Base-by-base conservation (phyloP, 2,329 filamentous ascomycete genomes). In the Cordyceps cateniannulata region DNA sequence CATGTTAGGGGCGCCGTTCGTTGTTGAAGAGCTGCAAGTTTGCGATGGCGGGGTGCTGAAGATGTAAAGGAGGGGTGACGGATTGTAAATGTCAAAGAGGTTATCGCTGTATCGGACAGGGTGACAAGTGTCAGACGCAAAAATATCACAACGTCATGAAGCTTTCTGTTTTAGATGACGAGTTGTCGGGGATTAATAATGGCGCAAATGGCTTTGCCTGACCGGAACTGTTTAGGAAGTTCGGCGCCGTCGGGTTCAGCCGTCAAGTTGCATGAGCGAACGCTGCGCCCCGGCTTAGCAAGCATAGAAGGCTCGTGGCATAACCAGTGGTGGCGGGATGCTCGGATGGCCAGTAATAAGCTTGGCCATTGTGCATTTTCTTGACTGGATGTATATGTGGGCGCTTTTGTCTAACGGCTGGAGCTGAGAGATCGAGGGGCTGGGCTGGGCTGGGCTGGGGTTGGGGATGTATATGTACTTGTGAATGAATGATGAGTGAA, bases 251-350 rank as follows among this genome's bases (percentile, higher is more conserved):
- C 44, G 32, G 56, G 45, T 52, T n/a, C 47, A 59, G 25, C 35
- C 48, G 56, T 52, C 48, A 44, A 25, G 38, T 44, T 18, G 56
- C 48, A 49, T 25, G 14, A 12, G 32, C 14, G 14, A 22, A 45
- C 22, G 45, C 45, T 45, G 40, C 25, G 24, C 10, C 25, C n/a
- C 3, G 40, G 35, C 16, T 20, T 35, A 10, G 9, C 9, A 35
- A 20, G 29, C 18, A n/a, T n/a, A 35, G 9, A 25, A 20, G 42
- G 44, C 56, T 45, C 56, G 38, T 35, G 56, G 35, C 27, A 35
- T 38, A 25, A 29, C 38, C 38, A 52, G 24, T 59, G 56, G 56
- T 50, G 48, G 45, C 56, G 47, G 56, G 38, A 45, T 25, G 35
- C 48, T 59, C 56, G 47, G 56, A 59, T 51, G 38, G 42, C 42